Base-by-base conservation (phyloP, 257 asterid species). In the Penstemon davidsonii region DNA sequence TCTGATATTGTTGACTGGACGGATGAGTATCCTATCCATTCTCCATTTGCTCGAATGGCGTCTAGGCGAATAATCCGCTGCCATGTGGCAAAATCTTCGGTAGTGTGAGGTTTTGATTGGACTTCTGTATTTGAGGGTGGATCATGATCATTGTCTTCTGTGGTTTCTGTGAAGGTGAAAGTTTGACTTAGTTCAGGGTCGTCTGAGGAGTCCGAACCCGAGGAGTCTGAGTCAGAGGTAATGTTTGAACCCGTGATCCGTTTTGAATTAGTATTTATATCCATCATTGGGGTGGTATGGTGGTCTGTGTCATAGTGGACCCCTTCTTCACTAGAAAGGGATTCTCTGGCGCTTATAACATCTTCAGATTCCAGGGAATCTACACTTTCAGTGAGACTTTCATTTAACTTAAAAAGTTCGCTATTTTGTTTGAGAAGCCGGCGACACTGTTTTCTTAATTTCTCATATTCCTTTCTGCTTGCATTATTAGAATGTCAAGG, bases 31-130 rank as follows among this genome's bases (percentile, higher is more conserved):
- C 70, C 38, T 25, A 80, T 83, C 95, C 96, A 91, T 67, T 91
- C 98, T 50, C 79, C 95, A 52, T 86, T 87, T 19, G 98, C 87
- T 76, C 98, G 94, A 64, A 91, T 41, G 13, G 96, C 98, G 64
- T 91, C 98, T n/a, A 91, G 84, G 62, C 95, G 96, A 50, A 91
- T 89, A 56, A 91, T 91, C 8, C 96, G 86, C 78, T 83, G 96
- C 96, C 98, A 89, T 36, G 92, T 80, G 76, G 82, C 76, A 25
- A 85, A 89, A 82, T 88, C 92, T 86, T 88, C 96, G 13, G 76
- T 50, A 38, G 63, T 84, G 6, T 68, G 66, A 67, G 82, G 82
- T 61, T 80, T 66, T 67, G 96, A 88, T 78, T 79, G 84, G 77
- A 74, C 79, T 49, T 87, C 92, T 13, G 54, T 62, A 62, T 66